These are phyloP conservation scores for Aspergillus hancockii DNA, from an alignment of 495 filamentous ascomycete species.

Conservation along the genomic window DNA sequence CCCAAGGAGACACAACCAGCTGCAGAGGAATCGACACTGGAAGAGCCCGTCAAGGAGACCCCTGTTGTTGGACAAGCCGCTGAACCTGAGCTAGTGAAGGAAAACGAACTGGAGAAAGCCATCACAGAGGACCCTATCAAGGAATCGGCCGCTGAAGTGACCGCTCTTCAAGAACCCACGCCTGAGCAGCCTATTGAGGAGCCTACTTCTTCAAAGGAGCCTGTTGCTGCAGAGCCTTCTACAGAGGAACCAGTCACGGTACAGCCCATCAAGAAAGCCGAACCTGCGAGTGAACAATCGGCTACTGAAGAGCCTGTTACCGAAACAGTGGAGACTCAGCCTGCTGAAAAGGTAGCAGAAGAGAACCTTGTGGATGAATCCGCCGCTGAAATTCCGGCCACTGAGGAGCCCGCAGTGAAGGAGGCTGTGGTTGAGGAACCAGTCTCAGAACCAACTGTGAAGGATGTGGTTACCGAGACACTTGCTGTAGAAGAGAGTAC, in stretches of 20 bases:
- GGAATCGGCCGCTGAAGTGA: constrained; percentile 16
- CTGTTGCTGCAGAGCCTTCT: constrained; percentile 16
- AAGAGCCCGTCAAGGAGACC: constrained; percentile 14
- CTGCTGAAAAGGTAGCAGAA: constrained; percentile 11
- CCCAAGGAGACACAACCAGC: constrained; percentile 8
- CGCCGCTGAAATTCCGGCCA: neutral
- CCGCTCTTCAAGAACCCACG: neutral
- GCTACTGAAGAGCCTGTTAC: constrained; percentile 10
- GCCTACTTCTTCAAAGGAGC: constrained; percentile 1
- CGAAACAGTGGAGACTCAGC: constrained; percentile 11
- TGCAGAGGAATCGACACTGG: constrained; percentile 8
- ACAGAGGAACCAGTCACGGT: constrained; percentile 10
- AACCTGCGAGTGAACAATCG: constrained; percentile 9
- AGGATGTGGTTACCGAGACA: constrained; percentile 10
- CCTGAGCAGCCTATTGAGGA: neutral
- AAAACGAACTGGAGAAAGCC: constrained; percentile 10
- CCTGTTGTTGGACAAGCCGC: constrained; percentile 13
- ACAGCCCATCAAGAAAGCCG: neutral
- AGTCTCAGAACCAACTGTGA: constrained; percentile 8
- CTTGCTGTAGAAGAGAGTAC: neutral
- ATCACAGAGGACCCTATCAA: constrained; percentile 13
- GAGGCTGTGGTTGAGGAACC: constrained; percentile 9
- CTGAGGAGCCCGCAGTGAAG: constrained; percentile 9
- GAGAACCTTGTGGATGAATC: constrained; percentile 18
- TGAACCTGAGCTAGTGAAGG: constrained; percentile 7